A percentile compares a stretch with the other conserved stretches of the same genome.
These are phyloP conservation scores for Sesbania bispinosa DNA, from an alignment of 306 rosid species.

Conservation along the genomic window DNA sequence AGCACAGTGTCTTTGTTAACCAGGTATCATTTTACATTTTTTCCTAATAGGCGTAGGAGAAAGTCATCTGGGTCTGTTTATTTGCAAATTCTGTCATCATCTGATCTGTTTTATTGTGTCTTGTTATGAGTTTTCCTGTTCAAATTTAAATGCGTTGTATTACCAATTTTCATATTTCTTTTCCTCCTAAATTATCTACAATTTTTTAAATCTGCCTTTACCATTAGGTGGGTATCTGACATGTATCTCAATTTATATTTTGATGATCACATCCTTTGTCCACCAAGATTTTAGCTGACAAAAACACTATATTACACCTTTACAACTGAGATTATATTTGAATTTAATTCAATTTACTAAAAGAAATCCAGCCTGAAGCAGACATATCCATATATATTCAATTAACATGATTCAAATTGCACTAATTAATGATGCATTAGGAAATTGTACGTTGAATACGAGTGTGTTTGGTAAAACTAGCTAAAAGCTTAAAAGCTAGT, in stretches of 20 bases:
- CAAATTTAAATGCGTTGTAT: background rate
- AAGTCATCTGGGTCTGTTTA: background rate
- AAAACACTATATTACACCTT: background rate
- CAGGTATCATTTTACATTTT: conserved; percentile 48
- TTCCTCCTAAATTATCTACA: background rate
- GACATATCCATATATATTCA: background rate
- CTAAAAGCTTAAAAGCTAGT: too few species aligned
- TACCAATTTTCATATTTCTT: background rate
- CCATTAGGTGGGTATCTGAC: background rate
- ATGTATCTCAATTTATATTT: background rate
- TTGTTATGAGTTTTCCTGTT: background rate
- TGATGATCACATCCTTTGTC: background rate
- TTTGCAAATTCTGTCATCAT: background rate
- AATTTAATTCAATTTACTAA: background rate
- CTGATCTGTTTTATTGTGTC: background rate
- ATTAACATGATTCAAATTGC: background rate
- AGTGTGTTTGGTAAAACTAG: too few species aligned
- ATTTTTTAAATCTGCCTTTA: background rate
- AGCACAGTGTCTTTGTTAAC: conserved; percentile 50
- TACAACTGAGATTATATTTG: background rate
- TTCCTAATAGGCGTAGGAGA: background rate
- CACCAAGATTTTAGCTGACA: background rate
- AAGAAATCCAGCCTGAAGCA: background rate
- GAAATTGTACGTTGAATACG: background rate
- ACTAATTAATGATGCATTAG: background rate